A percentile compares a stretch with the other conserved stretches of the same genome.
phyloP scores from a whole-genome alignment of 106 monocot genomes.

The Dioscorea dumetorum region DNA sequence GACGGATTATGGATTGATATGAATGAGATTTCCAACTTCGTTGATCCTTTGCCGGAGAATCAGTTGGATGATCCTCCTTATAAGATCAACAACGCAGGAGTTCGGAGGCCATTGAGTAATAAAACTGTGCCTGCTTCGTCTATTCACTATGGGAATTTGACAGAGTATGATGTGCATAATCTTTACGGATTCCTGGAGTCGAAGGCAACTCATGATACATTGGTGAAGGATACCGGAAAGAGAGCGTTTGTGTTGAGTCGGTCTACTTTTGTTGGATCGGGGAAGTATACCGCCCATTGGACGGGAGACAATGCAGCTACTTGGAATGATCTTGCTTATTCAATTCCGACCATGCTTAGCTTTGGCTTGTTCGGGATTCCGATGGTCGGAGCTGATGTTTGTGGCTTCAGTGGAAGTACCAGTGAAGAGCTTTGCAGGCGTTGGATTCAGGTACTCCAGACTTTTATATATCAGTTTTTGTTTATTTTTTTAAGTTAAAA shows the following conservation, averaged over 20 bases:
- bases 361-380: conserved; percentile 78
- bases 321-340: conserved; percentile 54
- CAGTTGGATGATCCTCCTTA: conserved; percentile 52
- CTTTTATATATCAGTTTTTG: no score
- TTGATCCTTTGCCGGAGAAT: conserved; percentile 23
- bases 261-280: conserved; percentile 59
- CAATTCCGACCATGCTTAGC: conserved; percentile 48
- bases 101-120: conserved; percentile 17
- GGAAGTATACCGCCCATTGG: conserved; percentile 69
- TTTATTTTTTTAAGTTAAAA: no score
- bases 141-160: conserved; percentile 46
- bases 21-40: conserved; percentile 74
- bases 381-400: conserved; percentile 80
- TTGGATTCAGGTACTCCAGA: conserved; percentile 59
- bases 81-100: conserved; percentile 43
- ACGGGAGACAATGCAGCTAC: conserved; percentile 57
- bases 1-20: conserved; percentile 87
- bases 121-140: conserved; percentile 44
- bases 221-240: conserved; percentile 33
- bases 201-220: conserved; percentile 32
- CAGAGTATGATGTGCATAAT: conserved; percentile 71
- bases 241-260: conserved; percentile 63
- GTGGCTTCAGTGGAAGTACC: conserved; percentile 53
- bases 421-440: conserved; percentile 54
- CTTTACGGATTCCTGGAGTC: conserved; percentile 48